These are phyloP conservation scores for Tylopilus felleus DNA, from an alignment of 768 basidiomycete genomes.

Conservation along the genomic window DNA sequence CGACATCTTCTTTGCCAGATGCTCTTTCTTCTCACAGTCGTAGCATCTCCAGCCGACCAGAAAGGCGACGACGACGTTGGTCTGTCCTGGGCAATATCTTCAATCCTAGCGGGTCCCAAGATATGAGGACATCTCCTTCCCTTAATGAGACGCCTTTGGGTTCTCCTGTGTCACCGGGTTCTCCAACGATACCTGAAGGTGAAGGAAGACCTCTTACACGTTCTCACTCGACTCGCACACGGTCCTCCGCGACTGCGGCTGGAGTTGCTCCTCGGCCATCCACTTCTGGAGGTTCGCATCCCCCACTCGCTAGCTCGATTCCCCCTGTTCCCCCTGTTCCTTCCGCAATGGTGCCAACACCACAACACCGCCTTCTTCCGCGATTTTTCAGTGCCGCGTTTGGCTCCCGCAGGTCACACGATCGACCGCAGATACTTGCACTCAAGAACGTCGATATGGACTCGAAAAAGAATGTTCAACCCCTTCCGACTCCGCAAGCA, in stretches of 20 bases:
- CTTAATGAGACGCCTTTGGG: slow-evolving; percentile 18
- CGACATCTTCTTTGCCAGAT: slow-evolving; percentile 49
- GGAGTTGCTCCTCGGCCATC: slow-evolving; percentile 30
- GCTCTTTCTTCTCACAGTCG: slow-evolving; percentile 32
- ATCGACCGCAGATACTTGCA: slow-evolving; percentile 38
- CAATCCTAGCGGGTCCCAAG: slow-evolving; percentile 21
- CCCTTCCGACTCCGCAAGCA: slow-evolving; percentile 42
- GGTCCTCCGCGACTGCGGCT: slow-evolving; percentile 11
- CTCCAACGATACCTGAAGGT: slow-evolving; percentile 18
- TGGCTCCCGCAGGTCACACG: slow-evolving; percentile 55
- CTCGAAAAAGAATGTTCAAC: slow-evolving; percentile 31
- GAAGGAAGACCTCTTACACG: slow-evolving; percentile 23
- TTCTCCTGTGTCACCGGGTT: slow-evolving; percentile 16
- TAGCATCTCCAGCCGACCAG: slow-evolving; percentile 31
- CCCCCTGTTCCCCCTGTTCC: slow-evolving; percentile 27
- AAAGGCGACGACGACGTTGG: slow-evolving; percentile 63
- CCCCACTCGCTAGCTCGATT: slow-evolving; percentile 18
- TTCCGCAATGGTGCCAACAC: slow-evolving; percentile 30
- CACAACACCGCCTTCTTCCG: slow-evolving; percentile 66
- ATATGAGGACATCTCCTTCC: slow-evolving; percentile 28
- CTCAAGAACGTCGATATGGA: slow-evolving; percentile 42
- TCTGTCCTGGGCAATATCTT: slow-evolving; percentile 59
- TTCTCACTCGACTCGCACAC: slow-evolving; percentile 25
- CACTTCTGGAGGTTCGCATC: slow-evolving; percentile 31
- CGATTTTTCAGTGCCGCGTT: slow-evolving; percentile 69